A percentile compares a stretch with the other conserved stretches of the same genome.
These are phyloP conservation scores for Phytophthora sojae DNA, from an alignment of 352 stramenopile genomes.

Conservation along the genomic window DNA sequence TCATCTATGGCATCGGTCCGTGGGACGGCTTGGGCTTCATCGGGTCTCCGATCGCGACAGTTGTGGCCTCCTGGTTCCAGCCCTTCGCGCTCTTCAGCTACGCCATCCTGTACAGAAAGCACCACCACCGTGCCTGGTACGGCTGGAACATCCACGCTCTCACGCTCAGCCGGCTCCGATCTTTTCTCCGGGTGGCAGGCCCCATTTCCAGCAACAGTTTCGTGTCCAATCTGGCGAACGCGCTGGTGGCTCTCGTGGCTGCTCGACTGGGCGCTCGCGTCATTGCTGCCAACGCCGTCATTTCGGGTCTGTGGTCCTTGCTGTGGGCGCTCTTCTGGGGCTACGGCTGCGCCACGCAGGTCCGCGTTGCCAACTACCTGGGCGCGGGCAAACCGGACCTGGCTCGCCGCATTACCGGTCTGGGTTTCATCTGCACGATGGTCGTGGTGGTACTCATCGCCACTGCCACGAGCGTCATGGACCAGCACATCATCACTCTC, in stretches of 20 bases:
- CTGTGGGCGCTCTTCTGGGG: conserved; percentile 85
- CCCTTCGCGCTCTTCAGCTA: conserved; percentile 66
- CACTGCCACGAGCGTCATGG: conserved; percentile 53
- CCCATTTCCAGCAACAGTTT: conserved; percentile 80
- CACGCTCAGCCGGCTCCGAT: conserved; percentile 47
- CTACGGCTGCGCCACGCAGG: conserved; percentile 81
- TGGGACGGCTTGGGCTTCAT: conserved; percentile 74
- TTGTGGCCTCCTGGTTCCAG: conserved; percentile 84
- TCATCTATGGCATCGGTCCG: conserved; percentile 71
- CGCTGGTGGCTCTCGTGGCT: conserved; percentile 72
- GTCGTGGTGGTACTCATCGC: conserved; percentile 58
- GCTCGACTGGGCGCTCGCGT: conserved; percentile 62
- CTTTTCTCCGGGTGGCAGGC: conserved; percentile 62
- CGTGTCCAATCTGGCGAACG: conserved; percentile 75
- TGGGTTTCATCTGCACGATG: conserved; percentile 68
- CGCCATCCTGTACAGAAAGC: conserved; percentile 64
- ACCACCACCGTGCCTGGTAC: conserved; percentile 64
- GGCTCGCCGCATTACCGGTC: conserved; percentile 56
- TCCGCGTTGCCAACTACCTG: conserved; percentile 82
- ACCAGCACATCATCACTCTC: conserved; percentile 56
- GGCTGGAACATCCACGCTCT: conserved; percentile 63
- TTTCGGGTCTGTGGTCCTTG: conserved; percentile 71
- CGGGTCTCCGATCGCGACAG: conserved; percentile 80
- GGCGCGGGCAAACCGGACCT: conserved; percentile 59
- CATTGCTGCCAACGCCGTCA: conserved; percentile 76